A percentile compares a stretch with the other conserved stretches of the same genome.
Conservation (phyloP, 2,329 filamentous ascomycete genomes). For the Ophiocordyceps camponoti-saundersi region DNA sequence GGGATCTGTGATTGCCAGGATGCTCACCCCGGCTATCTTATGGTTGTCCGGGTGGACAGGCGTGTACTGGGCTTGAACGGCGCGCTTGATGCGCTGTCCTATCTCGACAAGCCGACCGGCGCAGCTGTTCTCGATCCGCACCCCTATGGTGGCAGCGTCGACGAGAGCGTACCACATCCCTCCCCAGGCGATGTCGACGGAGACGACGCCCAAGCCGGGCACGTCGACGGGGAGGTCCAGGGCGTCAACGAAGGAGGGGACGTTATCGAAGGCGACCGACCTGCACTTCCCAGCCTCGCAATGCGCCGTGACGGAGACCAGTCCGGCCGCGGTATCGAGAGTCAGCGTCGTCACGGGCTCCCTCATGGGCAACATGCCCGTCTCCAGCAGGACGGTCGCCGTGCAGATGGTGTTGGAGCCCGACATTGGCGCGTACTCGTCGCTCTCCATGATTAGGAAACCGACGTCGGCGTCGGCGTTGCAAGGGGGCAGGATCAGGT, state of each 20-base stretch:
- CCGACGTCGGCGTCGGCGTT: constrained; percentile 25
- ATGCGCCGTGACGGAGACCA: constrained; percentile 21
- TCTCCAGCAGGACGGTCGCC: constrained; percentile 26
- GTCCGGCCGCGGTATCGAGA: constrained; percentile 26
- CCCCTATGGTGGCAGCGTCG: constrained; percentile 17
- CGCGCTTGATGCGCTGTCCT: constrained; percentile 23
- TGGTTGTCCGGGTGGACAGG: constrained; percentile 26
- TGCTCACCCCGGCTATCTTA: constrained; percentile 21
- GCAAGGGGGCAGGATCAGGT: constrained; percentile 24
- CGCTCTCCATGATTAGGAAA: constrained; percentile 28
- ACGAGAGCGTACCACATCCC: constrained; percentile 27
- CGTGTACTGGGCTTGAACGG: constrained; percentile 14
- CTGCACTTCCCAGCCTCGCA: constrained; percentile 25
- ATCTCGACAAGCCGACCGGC: constrained; percentile 19
- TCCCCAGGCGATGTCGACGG: constrained; percentile 26
- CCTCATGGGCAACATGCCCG: constrained; percentile 26
- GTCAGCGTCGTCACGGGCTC: constrained; percentile 22
- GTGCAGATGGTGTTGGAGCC: constrained; percentile 27
- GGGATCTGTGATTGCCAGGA: constrained; percentile 18
- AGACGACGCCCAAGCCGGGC: constrained; percentile 19
- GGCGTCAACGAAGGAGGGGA: constrained; percentile 22
- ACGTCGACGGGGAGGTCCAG: constrained; percentile 22
- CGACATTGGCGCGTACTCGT: constrained; percentile 22
- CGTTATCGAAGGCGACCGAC: constrained; percentile 25
- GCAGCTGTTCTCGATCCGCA: constrained; percentile 15